Conservation (phyloP, 306 rosid genomes). For the Castanospermum australe region DNA sequence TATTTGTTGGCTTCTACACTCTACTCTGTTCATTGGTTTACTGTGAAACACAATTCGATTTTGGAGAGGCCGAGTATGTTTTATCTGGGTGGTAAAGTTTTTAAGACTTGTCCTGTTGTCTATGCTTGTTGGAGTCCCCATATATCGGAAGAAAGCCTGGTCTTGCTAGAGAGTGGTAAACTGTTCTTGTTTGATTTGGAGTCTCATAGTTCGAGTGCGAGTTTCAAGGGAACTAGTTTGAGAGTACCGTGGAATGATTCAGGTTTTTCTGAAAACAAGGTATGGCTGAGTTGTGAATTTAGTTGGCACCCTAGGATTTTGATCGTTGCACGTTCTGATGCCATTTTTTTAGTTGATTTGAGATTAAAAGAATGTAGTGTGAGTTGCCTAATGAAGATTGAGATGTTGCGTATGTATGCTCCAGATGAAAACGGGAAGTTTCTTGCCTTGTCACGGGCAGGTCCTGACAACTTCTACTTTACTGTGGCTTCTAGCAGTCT, state of each 20-base stretch:
- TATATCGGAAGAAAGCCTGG: constrained; percentile 48
- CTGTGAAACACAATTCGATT: constrained; percentile 14
- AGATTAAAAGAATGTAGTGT: constrained; percentile 38
- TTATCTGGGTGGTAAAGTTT: constrained; percentile 45
- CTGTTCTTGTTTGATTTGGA: constrained; percentile 68
- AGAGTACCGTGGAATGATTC: constrained; percentile 46
- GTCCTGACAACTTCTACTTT: constrained; percentile 47
- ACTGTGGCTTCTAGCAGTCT: constrained; percentile 53
- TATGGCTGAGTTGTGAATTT: constrained; percentile 72
- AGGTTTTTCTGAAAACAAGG: constrained; percentile 8
- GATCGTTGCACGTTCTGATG: constrained; percentile 59
- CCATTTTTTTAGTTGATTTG: constrained; percentile 65
- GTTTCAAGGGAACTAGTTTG: constrained; percentile 54
- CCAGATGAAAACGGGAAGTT: constrained; percentile 44
- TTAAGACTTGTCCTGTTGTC: constrained; percentile 49
- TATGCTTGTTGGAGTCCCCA: constrained; percentile 78
- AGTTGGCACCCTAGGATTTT: constrained; percentile 70
- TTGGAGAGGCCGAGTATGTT: constrained; percentile 31
- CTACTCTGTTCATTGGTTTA: constrained; percentile 64
- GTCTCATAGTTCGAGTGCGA: neutral
- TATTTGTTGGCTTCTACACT: constrained; percentile 49
- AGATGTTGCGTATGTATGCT: constrained; percentile 42
- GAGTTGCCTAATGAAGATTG: constrained; percentile 57
- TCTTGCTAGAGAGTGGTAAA: constrained; percentile 55
- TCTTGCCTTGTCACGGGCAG: constrained; percentile 50